Conservation (phyloP, 2,329 filamentous ascomycete species). For the Paraphaeosphaeria minitans region DNA sequence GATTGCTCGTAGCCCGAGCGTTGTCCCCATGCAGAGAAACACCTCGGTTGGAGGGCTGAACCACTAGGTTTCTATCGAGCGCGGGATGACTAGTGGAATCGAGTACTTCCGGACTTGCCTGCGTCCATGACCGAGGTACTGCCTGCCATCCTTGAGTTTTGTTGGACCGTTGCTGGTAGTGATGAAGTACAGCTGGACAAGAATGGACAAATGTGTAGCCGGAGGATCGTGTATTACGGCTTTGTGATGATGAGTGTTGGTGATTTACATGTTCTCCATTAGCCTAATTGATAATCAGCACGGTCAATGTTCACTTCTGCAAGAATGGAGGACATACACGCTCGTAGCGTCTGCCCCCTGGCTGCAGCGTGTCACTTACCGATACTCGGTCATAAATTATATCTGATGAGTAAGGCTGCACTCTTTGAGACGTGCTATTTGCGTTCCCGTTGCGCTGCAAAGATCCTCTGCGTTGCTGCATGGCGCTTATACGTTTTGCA, state of each 20-base stretch:
- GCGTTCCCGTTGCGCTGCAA: neutral
- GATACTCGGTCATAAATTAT: neutral
- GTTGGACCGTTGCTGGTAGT: neutral
- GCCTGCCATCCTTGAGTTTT: conserved; percentile 11
- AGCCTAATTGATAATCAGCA: neutral
- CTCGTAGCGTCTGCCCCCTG: neutral
- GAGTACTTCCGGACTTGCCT: conserved; percentile 6
- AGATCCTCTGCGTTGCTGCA: neutral
- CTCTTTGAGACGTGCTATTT: neutral
- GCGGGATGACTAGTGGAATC: conserved; percentile 1
- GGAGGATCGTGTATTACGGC: neutral
- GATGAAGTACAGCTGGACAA: neutral
- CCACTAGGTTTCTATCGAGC: neutral
- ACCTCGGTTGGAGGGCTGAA: neutral
- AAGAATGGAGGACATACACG: neutral
- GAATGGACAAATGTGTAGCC: neutral
- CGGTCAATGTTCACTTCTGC: neutral
- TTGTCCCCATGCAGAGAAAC: neutral
- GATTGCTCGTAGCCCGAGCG: neutral
- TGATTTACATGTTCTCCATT: neutral
- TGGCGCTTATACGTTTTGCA: neutral
- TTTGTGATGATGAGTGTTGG: neutral
- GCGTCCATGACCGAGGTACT: conserved; percentile 16
- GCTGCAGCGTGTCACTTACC: neutral
- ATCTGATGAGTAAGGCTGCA: neutral